These are phyloP conservation scores for Pascua sp. DNA, from an alignment of 1,284 basidiomycete genomes.

Conservation along the genomic window DNA sequence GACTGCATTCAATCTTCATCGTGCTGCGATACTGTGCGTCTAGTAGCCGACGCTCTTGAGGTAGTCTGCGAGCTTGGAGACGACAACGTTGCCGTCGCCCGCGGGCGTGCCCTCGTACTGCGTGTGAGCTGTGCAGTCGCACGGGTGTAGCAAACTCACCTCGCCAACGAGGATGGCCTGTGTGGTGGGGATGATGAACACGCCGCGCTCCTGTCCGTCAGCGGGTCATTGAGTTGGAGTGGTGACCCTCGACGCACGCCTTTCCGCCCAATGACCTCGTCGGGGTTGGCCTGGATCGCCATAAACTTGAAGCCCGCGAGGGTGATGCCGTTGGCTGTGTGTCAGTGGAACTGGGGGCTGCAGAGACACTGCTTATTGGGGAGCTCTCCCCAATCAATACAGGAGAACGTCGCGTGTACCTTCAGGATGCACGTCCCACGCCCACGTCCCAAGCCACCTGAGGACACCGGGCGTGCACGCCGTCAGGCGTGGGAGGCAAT, in stretches of 20 bases:
- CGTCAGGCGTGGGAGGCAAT: too few species aligned
- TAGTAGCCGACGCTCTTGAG: slow-evolving; percentile 60
- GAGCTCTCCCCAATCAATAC: too few species aligned
- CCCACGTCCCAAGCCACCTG: too few species aligned
- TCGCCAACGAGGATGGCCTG: slow-evolving; percentile 81
- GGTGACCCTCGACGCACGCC: slow-evolving; percentile 55
- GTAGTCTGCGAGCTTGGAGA: slow-evolving; percentile 76
- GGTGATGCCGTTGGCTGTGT: slow-evolving; percentile 60
- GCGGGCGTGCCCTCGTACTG: slow-evolving; percentile 62
- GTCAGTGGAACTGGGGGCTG: neutral
- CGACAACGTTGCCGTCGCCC: slow-evolving; percentile 66
- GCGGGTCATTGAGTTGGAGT: neutral
- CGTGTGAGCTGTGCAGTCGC: neutral
- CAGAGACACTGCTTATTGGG: neutral
- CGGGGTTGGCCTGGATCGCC: slow-evolving; percentile 59
- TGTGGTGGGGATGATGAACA: slow-evolving; percentile 78
- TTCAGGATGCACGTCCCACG: too few species aligned
- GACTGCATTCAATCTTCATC: slow-evolving; percentile 2
- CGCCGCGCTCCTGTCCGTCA: slow-evolving; percentile 66
- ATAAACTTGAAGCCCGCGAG: slow-evolving; percentile 79
- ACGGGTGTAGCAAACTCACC: slow-evolving; percentile 22
- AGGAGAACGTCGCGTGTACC: neutral
- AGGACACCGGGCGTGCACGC: too few species aligned
- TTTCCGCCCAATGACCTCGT: slow-evolving; percentile 78
- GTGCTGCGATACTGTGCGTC: slow-evolving; percentile 1